Conservation (phyloP, 306 rosid genomes). For the Betula pendula region DNA sequence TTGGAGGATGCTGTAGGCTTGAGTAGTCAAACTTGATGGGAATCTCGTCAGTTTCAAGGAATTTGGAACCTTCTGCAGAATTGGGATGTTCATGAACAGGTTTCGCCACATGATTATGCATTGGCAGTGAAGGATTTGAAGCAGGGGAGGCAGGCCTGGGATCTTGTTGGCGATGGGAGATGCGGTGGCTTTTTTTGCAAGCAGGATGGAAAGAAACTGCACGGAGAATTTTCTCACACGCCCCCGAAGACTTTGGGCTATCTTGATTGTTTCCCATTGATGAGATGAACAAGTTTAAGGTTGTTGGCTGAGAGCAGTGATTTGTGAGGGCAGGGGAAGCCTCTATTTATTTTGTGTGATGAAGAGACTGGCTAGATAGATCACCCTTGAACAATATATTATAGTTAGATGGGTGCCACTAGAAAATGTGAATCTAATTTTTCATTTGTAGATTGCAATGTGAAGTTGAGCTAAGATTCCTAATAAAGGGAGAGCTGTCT, state of each 20-base stretch:
- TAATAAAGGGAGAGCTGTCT: constrained; percentile 21
- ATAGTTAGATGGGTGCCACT: not conserved
- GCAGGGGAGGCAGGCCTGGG: not conserved
- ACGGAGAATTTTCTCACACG: constrained; percentile 50
- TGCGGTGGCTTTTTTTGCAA: constrained; percentile 22
- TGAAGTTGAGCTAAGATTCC: constrained; percentile 33
- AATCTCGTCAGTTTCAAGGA: constrained; percentile 5
- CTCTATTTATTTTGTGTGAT: constrained; percentile 29
- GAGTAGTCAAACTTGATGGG: constrained; percentile 37
- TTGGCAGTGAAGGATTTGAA: constrained; percentile 19
- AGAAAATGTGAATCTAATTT: constrained; percentile 13
- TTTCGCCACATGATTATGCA: not conserved
- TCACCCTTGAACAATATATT: not conserved
- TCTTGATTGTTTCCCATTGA: constrained; percentile 38
- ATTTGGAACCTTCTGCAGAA: not conserved
- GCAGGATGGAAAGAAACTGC: constrained; percentile 37
- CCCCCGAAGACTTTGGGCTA: constrained; percentile 27
- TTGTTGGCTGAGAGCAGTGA: constrained; percentile 15
- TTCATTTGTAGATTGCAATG: constrained; percentile 5
- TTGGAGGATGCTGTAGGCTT: not conserved
- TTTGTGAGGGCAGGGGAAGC: constrained; percentile 9
- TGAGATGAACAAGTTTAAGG: not conserved
- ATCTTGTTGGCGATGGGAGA: constrained; percentile 31
- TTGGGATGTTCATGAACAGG: constrained; percentile 16
- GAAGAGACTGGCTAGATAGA: constrained; percentile 20